These are phyloP conservation scores for Backusella circina DNA, from an alignment of 192 early-diverging fungal species.

Conservation along the genomic window DNA sequence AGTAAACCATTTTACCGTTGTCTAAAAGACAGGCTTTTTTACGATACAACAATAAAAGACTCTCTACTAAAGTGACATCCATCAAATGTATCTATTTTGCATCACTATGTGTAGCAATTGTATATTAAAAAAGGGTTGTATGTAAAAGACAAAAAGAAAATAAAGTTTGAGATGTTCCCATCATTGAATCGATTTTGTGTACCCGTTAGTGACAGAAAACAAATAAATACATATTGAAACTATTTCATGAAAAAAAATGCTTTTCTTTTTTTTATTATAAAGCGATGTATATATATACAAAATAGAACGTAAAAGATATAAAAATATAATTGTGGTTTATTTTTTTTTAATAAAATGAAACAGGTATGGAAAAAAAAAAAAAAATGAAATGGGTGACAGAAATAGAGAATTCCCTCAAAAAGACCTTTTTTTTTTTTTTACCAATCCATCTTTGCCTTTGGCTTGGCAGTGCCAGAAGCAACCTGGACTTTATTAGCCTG, in stretches of 20 bases:
- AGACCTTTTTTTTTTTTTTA: neutral
- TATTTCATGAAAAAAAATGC: too few species aligned
- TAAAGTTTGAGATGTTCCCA: neutral
- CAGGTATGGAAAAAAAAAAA: neutral
- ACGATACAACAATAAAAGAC: too few species aligned
- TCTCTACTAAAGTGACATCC: too few species aligned
- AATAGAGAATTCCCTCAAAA: neutral
- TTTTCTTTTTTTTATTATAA: too few species aligned
- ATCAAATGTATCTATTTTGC: too few species aligned
- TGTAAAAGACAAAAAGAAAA: too few species aligned
- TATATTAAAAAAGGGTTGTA: too few species aligned
- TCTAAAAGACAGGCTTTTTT: too few species aligned
- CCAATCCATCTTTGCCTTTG: conserved; percentile 34
- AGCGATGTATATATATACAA: neutral
- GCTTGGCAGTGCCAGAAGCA: neutral
- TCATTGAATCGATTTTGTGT: neutral
- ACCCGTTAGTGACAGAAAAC: neutral
- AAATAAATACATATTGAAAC: neutral
- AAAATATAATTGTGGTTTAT: neutral
- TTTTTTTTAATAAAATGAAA: neutral
- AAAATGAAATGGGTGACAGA: neutral
- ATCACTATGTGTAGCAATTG: too few species aligned
- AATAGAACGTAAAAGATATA: neutral
- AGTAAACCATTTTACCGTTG: neutral
- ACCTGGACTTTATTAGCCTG: conserved; percentile 14